These are phyloP conservation scores for Geosmithia flava DNA, from an alignment of 2,329 filamentous ascomycete species.

Conservation along the genomic window DNA sequence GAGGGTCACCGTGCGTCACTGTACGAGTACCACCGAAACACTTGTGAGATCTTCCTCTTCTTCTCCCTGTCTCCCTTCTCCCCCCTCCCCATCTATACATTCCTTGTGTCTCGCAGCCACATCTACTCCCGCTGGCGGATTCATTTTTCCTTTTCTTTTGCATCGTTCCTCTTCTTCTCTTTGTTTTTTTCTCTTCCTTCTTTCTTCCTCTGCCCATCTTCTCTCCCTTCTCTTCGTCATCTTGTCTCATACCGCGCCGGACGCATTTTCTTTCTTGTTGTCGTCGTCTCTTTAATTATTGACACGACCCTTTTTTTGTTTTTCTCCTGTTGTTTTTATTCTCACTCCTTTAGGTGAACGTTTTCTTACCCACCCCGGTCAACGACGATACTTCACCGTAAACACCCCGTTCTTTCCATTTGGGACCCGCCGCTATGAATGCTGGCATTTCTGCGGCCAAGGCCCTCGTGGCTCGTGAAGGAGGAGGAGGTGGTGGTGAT, in stretches of 20 bases:
- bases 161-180: slow-evolving; percentile 1
- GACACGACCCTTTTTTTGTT: neutral
- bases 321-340: neutral
- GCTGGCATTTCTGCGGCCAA: slow-evolving; percentile 2
- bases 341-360: neutral
- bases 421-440: slow-evolving; percentile 2
- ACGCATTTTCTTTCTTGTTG: neutral
- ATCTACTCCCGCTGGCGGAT: slow-evolving; percentile 2
- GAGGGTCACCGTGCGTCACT: neutral
- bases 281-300: neutral
- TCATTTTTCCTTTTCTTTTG: slow-evolving; percentile 2
- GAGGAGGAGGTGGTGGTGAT: neutral
- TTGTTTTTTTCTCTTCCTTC: slow-evolving; percentile 1
- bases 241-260: neutral
- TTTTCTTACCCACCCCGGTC: neutral
- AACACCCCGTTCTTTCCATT: neutral
- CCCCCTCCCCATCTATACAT: neutral
- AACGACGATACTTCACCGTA: neutral
- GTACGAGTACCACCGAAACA: neutral
- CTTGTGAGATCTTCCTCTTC: neutral
- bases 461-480: neutral
- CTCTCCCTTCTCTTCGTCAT: neutral
- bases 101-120: slow-evolving; percentile 5
- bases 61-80: neutral
- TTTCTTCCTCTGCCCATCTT: neutral